Percentiles rank a stretch among this genome's conserved stretches.
These are phyloP conservation scores for Chlorella sp. DNA, from an alignment of 139 green algal species.

Conservation along the genomic window DNA sequence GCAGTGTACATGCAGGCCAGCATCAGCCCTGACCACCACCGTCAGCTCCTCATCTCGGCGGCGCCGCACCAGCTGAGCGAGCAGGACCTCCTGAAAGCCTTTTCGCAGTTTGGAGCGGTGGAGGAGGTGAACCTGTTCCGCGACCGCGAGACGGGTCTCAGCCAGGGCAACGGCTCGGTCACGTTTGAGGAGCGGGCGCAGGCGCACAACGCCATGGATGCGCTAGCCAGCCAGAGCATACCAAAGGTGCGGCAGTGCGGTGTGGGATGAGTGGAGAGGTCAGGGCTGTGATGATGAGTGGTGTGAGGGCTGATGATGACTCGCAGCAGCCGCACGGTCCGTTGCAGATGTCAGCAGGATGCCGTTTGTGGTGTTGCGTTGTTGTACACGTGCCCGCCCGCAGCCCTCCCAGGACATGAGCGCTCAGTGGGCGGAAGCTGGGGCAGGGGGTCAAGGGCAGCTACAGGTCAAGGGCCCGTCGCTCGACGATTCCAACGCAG, in stretches of 20 bases:
- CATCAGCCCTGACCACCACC: no score
- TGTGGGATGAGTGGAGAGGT: no score
- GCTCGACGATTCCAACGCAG: conserved; percentile 35
- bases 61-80: conserved; percentile 13
- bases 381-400: no score
- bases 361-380: no score
- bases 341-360: no score
- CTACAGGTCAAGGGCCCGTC: conserved; percentile 42
- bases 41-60: conserved; percentile 39
- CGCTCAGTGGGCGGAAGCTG: conserved; percentile 46
- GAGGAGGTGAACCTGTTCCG: conserved; percentile 34
- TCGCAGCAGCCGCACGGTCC: no score
- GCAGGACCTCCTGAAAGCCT: conserved; percentile 26
- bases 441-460: no score
- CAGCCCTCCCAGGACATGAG: neutral
- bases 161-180: conserved; percentile 42
- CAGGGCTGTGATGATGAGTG: no score
- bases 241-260: no score
- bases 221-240: conserved; percentile 23
- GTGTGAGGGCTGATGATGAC: no score
- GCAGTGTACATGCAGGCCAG: no score
- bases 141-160: conserved; percentile 22
- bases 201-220: conserved; percentile 29
- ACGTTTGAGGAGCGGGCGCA: conserved; percentile 29
- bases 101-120: conserved; percentile 26